Evolutionary conservation across 345 rosid genomes (phyloP).

Genomic region (Eucalyptus leucophloia): DNA sequence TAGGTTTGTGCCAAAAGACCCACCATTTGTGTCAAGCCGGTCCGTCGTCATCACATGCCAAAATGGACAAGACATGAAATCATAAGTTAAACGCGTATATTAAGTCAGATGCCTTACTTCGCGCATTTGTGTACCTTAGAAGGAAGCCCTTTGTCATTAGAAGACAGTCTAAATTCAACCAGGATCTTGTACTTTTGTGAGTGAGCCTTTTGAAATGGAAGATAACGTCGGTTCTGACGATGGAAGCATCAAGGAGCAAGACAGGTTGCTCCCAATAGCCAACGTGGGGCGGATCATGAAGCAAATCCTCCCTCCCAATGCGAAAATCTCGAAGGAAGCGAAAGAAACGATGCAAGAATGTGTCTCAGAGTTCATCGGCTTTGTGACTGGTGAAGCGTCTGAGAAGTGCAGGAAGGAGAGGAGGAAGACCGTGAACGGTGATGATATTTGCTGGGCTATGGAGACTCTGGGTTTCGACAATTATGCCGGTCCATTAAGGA

Average conservation of each 20-base stretch:
- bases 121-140: background rate
- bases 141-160: background rate
- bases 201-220: background rate
- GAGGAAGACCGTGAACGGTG: slow-evolving; percentile 65
- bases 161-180: background rate
- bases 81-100: background rate
- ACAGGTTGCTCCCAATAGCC: slow-evolving; percentile 52
- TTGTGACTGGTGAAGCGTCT: slow-evolving; percentile 63
- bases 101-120: background rate
- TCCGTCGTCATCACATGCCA: background rate
- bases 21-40: background rate
- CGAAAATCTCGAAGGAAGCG: slow-evolving; percentile 68
- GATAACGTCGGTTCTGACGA: background rate
- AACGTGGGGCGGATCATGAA: slow-evolving; percentile 68
- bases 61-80: background rate
- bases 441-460: slow-evolving; percentile 67
- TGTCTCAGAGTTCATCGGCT: slow-evolving; percentile 69
- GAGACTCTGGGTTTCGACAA: slow-evolving; percentile 53
- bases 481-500: slow-evolving; percentile 40
- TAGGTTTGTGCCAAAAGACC: background rate
- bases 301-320: slow-evolving; percentile 54
- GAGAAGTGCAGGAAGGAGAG: slow-evolving; percentile 67
- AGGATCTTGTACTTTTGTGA: background rate
- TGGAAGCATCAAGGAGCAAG: slow-evolving; percentile 16
- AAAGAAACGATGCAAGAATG: slow-evolving; percentile 72